phyloP scores from a whole-genome alignment of 1,139 yeast genomes.

The Martiniozyma asiatica region DNA sequence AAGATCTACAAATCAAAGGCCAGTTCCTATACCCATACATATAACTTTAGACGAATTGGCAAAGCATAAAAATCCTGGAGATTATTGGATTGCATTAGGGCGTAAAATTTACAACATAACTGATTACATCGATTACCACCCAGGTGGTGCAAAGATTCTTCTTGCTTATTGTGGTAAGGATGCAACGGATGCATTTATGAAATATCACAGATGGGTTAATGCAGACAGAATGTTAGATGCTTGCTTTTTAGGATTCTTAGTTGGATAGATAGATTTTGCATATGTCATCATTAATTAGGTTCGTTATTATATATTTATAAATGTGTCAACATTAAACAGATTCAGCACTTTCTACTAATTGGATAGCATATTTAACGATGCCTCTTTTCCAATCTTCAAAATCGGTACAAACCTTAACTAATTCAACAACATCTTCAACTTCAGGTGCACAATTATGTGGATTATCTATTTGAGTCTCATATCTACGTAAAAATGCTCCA shows the following conservation, averaged over 20 bases:
- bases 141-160: slow-evolving; percentile 80
- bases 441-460: slow-evolving; percentile 6
- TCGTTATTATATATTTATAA: no score
- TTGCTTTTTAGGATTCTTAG: slow-evolving; percentile 59
- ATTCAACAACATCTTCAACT: slow-evolving; percentile 11
- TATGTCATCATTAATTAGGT: no score
- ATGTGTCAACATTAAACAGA: no score
- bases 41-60: slow-evolving; percentile 50
- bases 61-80: slow-evolving; percentile 44
- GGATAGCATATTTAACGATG: slow-evolving; percentile 12
- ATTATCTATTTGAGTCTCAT: slow-evolving; percentile 13
- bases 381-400: slow-evolving; percentile 12
- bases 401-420: slow-evolving; percentile 13
- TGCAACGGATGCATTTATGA: slow-evolving; percentile 68
- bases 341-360: slow-evolving; percentile 8
- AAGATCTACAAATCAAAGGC: slow-evolving; percentile 23
- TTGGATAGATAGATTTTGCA: no score
- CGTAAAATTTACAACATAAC: slow-evolving; percentile 81
- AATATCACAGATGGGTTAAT: slow-evolving; percentile 84
- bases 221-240: slow-evolving; percentile 69
- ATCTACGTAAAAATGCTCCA: slow-evolving; percentile 19
- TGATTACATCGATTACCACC: slow-evolving; percentile 75
- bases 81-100: slow-evolving; percentile 78
- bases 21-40: slow-evolving; percentile 30
- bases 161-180: slow-evolving; percentile 77